Evolutionary conservation across 2,329 filamentous ascomycete genomes (phyloP).

Genomic region (Aspergillus tanneri): DNA sequence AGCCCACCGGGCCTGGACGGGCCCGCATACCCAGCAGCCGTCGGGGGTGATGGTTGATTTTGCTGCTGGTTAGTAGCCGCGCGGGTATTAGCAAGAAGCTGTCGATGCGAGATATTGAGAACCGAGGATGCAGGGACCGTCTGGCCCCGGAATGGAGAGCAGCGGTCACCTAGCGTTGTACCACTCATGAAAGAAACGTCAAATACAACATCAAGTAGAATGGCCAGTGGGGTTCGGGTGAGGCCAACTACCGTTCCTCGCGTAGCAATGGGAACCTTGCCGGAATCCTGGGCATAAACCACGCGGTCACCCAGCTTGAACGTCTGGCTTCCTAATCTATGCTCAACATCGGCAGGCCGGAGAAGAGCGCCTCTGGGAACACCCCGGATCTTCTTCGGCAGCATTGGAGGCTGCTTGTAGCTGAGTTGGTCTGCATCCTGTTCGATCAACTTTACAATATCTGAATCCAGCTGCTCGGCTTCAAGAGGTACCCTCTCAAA

Average conservation of each 20-base stretch:
- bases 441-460: constrained; percentile 79
- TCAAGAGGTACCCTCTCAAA: constrained; percentile 96
- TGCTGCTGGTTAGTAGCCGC: constrained; percentile 48
- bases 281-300: constrained; percentile 87
- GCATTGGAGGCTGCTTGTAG: constrained; percentile 52
- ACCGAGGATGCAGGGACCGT: constrained; percentile 87
- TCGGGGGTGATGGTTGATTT: constrained; percentile 56
- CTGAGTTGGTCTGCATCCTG: constrained; percentile 66
- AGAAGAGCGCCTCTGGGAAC: constrained; percentile 85
- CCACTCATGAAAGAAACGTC: constrained; percentile 97
- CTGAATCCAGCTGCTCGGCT: constrained; percentile 91
- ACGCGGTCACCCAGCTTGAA: constrained; percentile 87
- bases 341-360: constrained; percentile 94
- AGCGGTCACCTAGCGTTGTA: constrained; percentile 84
- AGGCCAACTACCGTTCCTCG: constrained; percentile 93
- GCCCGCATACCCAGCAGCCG: constrained; percentile 57
- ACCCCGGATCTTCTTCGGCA: constrained; percentile 69
- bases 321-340: constrained; percentile 78
- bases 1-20: constrained; percentile 58
- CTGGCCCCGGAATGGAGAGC: constrained; percentile 88
- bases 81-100: constrained; percentile 64
- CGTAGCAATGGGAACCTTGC: constrained; percentile 89
- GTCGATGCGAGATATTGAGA: constrained; percentile 78
- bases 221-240: constrained; percentile 78
- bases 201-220: constrained; percentile 87